These are phyloP conservation scores for Aureobasidium sp. DNA, from an alignment of 2,329 filamentous ascomycete genomes.

Conservation along the genomic window DNA sequence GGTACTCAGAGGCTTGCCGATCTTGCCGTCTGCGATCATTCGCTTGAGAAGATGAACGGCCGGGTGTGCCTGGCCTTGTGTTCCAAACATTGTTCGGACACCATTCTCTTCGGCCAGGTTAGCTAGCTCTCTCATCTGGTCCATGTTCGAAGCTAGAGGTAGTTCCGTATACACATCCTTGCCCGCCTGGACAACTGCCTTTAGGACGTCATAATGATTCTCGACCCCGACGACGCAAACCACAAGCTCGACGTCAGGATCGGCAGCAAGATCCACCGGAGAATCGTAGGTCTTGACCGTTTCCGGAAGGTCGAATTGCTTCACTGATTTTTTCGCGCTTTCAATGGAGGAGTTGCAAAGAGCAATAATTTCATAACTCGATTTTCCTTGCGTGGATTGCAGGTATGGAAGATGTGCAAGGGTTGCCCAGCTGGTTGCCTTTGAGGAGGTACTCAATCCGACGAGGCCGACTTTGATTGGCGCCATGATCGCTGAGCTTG, in stretches of 20 bases:
- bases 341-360: constrained; percentile 43
- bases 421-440: constrained; percentile 45
- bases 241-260: constrained; percentile 43
- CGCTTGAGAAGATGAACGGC: constrained; percentile 37
- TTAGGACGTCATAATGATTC: constrained; percentile 37
- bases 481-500: too few relatives aligned
- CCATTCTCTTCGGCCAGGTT: constrained; percentile 35
- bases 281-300: constrained; percentile 40
- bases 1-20: constrained; percentile 39
- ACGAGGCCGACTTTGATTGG: constrained; percentile 52
- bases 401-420: constrained; percentile 55
- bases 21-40: constrained; percentile 36
- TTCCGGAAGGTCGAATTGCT: constrained; percentile 32
- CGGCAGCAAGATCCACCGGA: constrained; percentile 38
- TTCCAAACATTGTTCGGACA: constrained; percentile 41
- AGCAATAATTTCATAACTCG: constrained; percentile 42
- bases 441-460: constrained; percentile 44
- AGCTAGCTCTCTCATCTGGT: constrained; percentile 39
- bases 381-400: constrained; percentile 21
- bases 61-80: constrained; percentile 41
- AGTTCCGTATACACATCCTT: constrained; percentile 48
- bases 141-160: constrained; percentile 39
- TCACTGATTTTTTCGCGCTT: constrained; percentile 38
- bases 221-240: constrained; percentile 40
- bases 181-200: constrained; percentile 38